Base-by-base conservation (phyloP, 306 rosid genomes). In the Hippophae tibetana region DNA sequence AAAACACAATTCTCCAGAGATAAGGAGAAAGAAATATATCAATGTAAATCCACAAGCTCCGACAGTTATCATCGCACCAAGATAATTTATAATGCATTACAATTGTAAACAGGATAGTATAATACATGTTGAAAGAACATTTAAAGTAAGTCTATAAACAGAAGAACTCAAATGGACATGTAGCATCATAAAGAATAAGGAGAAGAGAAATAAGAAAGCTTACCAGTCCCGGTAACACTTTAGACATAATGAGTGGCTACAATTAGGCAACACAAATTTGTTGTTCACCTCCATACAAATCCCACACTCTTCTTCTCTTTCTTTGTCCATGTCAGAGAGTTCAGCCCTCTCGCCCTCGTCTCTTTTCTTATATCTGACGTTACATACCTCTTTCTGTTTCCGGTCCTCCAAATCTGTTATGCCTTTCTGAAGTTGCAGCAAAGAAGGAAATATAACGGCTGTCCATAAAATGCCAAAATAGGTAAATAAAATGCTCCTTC, bases 221-320 rank as follows among this genome's bases (percentile, higher is more conserved):
- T 83, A 92, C 98, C 98, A 87, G 42, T 87, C 83, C 42, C 61
- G 75, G 46, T 83, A 92, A 75, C 98, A 92, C 57, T 83, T 75
- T 68, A 81, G 65, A 71, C 98, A 92, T 82, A 92, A 70, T 40
- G 82, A 55, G 62, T 92, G 98, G 71, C 76, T 72, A 81, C 96
- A 92, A 68, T 87, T 78, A 26, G 98, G 98, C 66, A 90, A 64
- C 26, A 90, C 96, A 68, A 87, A 83, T 80, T 85, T 90, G 45
- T 68, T 57, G 64, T 78, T 85, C 75, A 83, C 63, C 72, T 87
- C 98, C 95, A 87, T 69, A 79, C 98, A 92, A 79, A 92, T 87
- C 11, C 95, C 92, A 66, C 98, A 92, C 74, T 92, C 98, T 49
- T 83, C 82, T 61, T 87, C 98, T 75, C 96, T 83, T 71, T 85